Evolutionary conservation across 306 rosid species (phyloP).

Genomic region (Citrullus colocynthis): DNA sequence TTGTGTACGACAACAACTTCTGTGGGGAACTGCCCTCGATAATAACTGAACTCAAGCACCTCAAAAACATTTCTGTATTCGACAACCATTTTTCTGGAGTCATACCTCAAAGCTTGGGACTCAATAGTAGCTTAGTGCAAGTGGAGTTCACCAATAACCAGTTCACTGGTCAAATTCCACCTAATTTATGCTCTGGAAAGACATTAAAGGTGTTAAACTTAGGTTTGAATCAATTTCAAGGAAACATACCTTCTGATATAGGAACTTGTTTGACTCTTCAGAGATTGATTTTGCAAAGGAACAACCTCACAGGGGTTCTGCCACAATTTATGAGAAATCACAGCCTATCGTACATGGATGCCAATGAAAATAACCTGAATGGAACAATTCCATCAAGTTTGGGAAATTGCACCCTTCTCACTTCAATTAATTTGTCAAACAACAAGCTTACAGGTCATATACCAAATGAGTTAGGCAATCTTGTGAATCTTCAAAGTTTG

Average conservation of each 20-base stretch:
- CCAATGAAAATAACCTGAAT: conserved; percentile 37
- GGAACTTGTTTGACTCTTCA: conserved; percentile 55
- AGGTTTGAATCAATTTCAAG: conserved; percentile 54
- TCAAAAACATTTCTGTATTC: conserved; percentile 46
- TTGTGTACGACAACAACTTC: conserved; percentile 52
- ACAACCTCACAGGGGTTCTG: conserved; percentile 41
- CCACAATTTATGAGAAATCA: conserved; percentile 35
- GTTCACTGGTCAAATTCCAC: conserved; percentile 59
- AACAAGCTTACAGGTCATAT: conserved; percentile 43
- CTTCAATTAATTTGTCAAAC: conserved; percentile 31
- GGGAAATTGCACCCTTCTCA: conserved; percentile 42
- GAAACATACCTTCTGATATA: conserved; percentile 45
- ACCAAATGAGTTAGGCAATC: conserved; percentile 56
- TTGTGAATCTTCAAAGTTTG: conserved; percentile 35
- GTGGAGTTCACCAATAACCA: conserved; percentile 54
- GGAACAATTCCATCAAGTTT: conserved; percentile 56
- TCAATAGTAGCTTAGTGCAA: conserved; percentile 42
- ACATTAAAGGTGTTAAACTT: conserved; percentile 24
- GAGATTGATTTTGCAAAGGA: conserved; percentile 47
- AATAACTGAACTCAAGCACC: conserved; percentile 54
- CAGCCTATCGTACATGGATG: conserved; percentile 26
- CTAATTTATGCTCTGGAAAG: conserved; percentile 61
- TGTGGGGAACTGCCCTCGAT: conserved; percentile 58
- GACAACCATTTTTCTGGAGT: conserved; percentile 60
- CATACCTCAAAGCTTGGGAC: conserved; percentile 65